phyloP scores from a whole-genome alignment of 2,329 filamentous ascomycete species.

The Trichoderma sp. region DNA sequence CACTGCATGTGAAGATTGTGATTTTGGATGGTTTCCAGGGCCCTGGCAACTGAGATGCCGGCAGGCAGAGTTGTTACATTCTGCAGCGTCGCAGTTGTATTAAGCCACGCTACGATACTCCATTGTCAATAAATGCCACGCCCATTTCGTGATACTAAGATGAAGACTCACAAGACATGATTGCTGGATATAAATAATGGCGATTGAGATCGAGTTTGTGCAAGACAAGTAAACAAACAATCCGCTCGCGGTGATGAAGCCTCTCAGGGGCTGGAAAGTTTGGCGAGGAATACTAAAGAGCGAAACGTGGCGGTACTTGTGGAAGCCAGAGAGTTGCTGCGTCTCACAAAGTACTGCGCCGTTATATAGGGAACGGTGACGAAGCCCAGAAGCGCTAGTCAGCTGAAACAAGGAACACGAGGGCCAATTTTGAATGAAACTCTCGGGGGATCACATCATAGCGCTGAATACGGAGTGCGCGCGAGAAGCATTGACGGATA shows the following conservation, averaged over 20 bases:
- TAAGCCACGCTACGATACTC: slow-evolving; percentile 41
- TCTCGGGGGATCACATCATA: not conserved
- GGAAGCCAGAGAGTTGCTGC: not conserved
- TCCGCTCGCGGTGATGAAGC: not conserved
- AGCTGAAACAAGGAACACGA: not conserved
- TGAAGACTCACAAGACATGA: slow-evolving; percentile 24
- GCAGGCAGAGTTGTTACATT: slow-evolving; percentile 44
- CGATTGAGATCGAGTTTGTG: not conserved
- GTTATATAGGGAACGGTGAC: not conserved
- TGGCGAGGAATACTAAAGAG: not conserved
- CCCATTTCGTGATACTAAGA: not conserved
- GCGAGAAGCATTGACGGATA: not conserved
- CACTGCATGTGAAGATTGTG: slow-evolving; percentile 51
- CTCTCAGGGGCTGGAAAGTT: not conserved
- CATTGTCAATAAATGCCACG: not conserved
- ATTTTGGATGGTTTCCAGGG: slow-evolving; percentile 48
- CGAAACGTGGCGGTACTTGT: not conserved
- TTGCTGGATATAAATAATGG: not conserved
- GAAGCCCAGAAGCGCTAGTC: not conserved
- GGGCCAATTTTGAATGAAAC: not conserved
- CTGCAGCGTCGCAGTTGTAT: slow-evolving; percentile 39
- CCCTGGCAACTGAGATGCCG: slow-evolving; percentile 34
- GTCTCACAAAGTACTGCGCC: not conserved
- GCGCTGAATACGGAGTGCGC: not conserved
- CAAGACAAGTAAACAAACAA: not conserved